Evolutionary conservation across 106 monocot genomes (phyloP), one percentile per base, ranked within the genome.

Genomic region (Alisma plantagoaquatica): DNA sequence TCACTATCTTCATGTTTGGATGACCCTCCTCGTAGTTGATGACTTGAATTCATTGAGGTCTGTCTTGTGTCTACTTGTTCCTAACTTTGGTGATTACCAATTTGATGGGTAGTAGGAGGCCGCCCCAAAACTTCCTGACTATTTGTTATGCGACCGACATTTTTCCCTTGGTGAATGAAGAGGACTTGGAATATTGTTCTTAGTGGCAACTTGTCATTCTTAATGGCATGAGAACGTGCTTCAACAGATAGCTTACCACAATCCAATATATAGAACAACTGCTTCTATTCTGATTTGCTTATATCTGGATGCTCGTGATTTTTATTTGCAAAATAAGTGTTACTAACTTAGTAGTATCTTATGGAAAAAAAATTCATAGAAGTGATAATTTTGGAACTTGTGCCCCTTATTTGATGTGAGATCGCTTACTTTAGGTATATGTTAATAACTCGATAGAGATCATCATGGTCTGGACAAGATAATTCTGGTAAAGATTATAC

Each of bases 141-240:
- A 6, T 6, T 38, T 6, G 35, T 14, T 38, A 7, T 6, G 0
- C 43, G 45, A 8, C 56, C 29, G 1, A 27, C 53, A 15, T 41
- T 21, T 19, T 57, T 75, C 60, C 78, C 87, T 31, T 88, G 94
- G 38, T 83, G 80, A 20, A 71, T 16, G 60, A 80, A 87, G 41
- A 93, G 70, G 3, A 87, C 76, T 42, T 93, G 92, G 58, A 93
- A 79, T 7, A 93, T 68, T 8, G 74, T 87, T 44, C 87, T 76
- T 31, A 93, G 29, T 0, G 92, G 92, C 31, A 93, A 54, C 43
- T 47, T 63, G 23, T 94, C 94, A 23, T 94, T 88, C 26, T 49
- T 42, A 54, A 94, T 73, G 27, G 78, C 88, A 38, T 78, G 63
- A 4, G 68, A 60, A 7, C 83, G 63, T 20, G 41, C 70, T 1